A percentile compares a stretch with the other conserved stretches of the same genome.
Evolutionary conservation across 2,329 filamentous ascomycete genomes (phyloP).

Genomic region (Curvularia sp.): DNA sequence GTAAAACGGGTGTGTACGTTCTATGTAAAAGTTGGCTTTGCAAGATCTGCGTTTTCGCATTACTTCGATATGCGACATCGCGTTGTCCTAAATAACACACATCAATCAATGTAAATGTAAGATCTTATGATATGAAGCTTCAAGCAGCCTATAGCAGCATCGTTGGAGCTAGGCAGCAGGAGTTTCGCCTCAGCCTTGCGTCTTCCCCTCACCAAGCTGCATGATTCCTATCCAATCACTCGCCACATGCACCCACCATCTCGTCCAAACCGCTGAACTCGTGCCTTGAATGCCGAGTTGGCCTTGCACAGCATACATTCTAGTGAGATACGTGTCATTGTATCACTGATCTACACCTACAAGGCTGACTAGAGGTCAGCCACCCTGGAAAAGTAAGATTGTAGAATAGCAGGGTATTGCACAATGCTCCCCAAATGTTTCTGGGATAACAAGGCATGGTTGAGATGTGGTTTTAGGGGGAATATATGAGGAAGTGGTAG

Average conservation of each 20-base stretch:
- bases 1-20: too few species aligned
- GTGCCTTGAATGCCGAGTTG: background rate
- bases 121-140: too few species aligned
- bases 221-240: background rate
- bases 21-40: too few species aligned
- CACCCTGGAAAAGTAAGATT: too few species aligned
- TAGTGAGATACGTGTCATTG: background rate
- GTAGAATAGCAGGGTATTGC: background rate
- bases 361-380: background rate
- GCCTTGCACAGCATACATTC: background rate
- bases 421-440: too few species aligned
- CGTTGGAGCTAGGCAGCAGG: background rate
- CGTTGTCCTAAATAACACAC: too few species aligned
- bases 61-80: too few species aligned
- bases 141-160: background rate
- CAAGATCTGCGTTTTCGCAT: too few species aligned
- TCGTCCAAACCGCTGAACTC: background rate
- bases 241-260: background rate
- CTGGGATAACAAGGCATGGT: too few species aligned
- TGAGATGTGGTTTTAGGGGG: background rate
- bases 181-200: background rate
- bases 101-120: background rate
- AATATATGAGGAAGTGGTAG: background rate
- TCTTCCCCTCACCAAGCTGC: background rate
- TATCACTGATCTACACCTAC: background rate